Evolutionary conservation across 495 filamentous ascomycete species (phyloP).

Genomic region (Patellaria atrata): DNA sequence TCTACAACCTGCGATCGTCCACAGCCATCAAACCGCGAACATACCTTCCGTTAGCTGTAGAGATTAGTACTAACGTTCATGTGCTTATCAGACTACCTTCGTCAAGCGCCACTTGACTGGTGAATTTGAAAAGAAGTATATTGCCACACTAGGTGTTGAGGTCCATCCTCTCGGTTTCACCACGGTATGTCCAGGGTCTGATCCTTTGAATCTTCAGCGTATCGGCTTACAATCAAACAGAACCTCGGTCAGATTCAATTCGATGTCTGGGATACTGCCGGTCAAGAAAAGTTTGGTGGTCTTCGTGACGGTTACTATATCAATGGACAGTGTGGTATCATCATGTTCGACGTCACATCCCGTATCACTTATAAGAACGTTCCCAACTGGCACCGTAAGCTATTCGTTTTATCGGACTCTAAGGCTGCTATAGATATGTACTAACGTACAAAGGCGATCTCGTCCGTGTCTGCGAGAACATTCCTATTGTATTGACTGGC

Average conservation of each 20-base stretch:
- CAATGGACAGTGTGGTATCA: conserved; percentile 99
- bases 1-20: no score
- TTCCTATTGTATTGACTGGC: conserved; percentile 94
- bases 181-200: conserved; percentile 50
- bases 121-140: conserved; percentile 99
- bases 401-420: neutral
- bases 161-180: conserved; percentile 91
- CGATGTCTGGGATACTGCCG: conserved; percentile 99
- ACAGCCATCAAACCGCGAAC: no score
- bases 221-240: conserved; percentile 38
- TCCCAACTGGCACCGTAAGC: conserved; percentile 99
- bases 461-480: conserved; percentile 99
- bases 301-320: conserved; percentile 99
- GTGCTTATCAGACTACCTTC: conserved; percentile 99
- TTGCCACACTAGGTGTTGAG: conserved; percentile 98
- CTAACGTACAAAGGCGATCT: conserved; percentile 61
- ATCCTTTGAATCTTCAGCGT: neutral
- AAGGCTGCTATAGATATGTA: neutral
- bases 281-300: conserved; percentile 99
- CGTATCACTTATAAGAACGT: conserved; percentile 99
- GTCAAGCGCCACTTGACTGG: conserved; percentile 99
- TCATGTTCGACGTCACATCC: conserved; percentile 99
- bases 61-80: no score
- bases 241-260: conserved; percentile 96
- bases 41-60: no score